Evolutionary conservation across 305 asterid species (phyloP).

Genomic region (Solanum aculeatissimum): DNA sequence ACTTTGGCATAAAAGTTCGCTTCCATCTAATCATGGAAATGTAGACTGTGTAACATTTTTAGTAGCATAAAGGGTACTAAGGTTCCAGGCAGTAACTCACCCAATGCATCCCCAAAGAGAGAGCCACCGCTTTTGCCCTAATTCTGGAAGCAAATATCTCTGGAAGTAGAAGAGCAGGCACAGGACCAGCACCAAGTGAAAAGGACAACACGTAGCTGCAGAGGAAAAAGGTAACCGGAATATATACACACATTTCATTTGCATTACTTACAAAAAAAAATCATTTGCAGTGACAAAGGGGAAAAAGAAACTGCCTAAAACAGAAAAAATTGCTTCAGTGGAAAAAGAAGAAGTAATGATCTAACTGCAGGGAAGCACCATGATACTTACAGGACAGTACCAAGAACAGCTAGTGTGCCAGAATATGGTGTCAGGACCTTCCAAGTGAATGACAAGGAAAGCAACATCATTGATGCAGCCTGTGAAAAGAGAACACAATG

Average conservation of each 20-base stretch:
- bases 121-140: slow-evolving; percentile 93
- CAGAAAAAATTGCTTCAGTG: not conserved
- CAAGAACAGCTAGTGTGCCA: slow-evolving; percentile 82
- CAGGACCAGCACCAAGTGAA: slow-evolving; percentile 99
- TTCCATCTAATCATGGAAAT: not conserved
- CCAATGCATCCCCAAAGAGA: slow-evolving; percentile 90
- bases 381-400: slow-evolving; percentile 90
- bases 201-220: slow-evolving; percentile 79
- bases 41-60: not conserved
- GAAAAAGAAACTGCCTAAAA: not conserved
- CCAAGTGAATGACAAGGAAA: slow-evolving; percentile 74
- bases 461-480: slow-evolving; percentile 93
- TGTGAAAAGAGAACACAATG: slow-evolving; percentile 10
- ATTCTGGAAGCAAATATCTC: slow-evolving; percentile 90
- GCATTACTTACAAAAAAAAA: not conserved
- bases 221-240: not conserved
- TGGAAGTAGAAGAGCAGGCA: slow-evolving; percentile 96
- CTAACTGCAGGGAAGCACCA: slow-evolving; percentile 2
- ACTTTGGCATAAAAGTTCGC: not conserved
- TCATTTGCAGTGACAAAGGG: not conserved
- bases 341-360: not conserved
- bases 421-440: slow-evolving; percentile 69
- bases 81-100: slow-evolving; percentile 27
- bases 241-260: not conserved
- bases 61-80: not conserved